Evolutionary conservation across 805 yeast genomes (phyloP).

Genomic region (Dipodascus geniculatus): DNA sequence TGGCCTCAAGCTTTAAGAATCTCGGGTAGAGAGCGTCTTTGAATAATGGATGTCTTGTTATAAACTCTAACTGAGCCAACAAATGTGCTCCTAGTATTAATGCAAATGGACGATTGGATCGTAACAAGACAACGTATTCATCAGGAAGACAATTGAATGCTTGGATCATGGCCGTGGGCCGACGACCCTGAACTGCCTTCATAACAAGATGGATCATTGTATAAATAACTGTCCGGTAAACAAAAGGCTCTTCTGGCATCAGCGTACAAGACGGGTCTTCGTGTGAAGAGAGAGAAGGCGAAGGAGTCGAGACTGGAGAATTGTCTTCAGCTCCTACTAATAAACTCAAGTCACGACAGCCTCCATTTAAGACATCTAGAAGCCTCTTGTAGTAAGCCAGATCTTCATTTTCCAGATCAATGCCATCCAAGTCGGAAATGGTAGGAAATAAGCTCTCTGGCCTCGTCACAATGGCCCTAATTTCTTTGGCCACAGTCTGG

Average conservation of each 20-base stretch:
- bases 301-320: neutral
- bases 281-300: neutral
- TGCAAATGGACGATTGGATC: neutral
- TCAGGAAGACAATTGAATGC: neutral
- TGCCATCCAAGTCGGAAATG: neutral
- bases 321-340: neutral
- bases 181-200: neutral
- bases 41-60: neutral
- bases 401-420: neutral
- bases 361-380: neutral
- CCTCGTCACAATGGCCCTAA: neutral
- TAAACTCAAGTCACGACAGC: neutral
- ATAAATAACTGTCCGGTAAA: neutral
- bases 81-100: neutral
- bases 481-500: neutral
- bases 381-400: neutral
- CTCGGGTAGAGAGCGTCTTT: neutral
- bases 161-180: conserved; percentile 2
- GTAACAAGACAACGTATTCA: neutral
- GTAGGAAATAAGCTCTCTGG: neutral
- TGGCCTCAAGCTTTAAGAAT: neutral
- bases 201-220: neutral
- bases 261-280: neutral
- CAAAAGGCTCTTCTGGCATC: neutral
- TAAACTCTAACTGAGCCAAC: neutral